These are phyloP conservation scores for Mucor ambiguus DNA, from an alignment of 371 early-diverging fungal species.

Conservation along the genomic window DNA sequence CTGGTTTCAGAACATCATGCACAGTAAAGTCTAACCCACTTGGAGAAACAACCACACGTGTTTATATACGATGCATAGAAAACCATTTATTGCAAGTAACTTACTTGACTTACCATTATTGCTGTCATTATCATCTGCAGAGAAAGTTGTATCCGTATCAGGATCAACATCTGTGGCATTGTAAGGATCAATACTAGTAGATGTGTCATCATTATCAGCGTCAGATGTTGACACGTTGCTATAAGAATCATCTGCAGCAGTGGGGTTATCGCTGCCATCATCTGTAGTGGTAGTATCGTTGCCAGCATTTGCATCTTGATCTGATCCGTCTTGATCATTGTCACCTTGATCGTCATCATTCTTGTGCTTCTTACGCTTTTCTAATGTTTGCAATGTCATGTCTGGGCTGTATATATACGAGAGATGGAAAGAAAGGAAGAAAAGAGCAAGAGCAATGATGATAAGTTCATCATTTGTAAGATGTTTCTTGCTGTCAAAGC, in stretches of 20 bases:
- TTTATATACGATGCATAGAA: neutral
- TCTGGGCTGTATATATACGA: neutral
- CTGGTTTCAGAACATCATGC: neutral
- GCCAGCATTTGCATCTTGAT: neutral
- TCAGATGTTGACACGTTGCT: neutral
- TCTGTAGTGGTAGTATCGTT: neutral
- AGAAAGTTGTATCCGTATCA: neutral
- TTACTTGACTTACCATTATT: neutral
- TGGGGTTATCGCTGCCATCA: neutral
- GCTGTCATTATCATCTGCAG: neutral
- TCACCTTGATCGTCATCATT: neutral
- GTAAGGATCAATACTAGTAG: neutral
- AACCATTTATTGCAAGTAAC: neutral
- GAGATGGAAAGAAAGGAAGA: neutral
- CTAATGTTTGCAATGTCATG: neutral
- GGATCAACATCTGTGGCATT: neutral
- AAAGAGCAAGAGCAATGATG: neutral
- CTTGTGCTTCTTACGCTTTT: neutral
- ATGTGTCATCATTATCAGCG: neutral
- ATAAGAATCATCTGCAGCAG: neutral
- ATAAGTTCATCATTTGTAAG: neutral
- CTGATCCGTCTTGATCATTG: neutral
- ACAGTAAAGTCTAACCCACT: neutral
- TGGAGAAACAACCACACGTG: neutral
- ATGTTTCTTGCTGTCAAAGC: constrained; percentile 5